Evolutionary conservation across 805 yeast genomes (phyloP).

Genomic region (Lachancea waltii): DNA sequence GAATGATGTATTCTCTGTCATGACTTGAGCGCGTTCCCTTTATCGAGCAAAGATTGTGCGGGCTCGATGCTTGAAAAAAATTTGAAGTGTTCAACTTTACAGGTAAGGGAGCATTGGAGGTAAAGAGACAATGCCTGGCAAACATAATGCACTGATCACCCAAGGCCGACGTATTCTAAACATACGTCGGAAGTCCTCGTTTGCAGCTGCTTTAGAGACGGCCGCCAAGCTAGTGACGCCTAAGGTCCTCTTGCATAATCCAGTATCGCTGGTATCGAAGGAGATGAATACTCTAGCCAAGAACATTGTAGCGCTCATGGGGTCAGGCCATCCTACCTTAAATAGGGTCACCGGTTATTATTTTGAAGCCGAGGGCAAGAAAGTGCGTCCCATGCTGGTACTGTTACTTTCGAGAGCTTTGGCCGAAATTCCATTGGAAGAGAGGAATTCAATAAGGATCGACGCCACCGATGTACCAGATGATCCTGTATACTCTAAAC

Average conservation of each 20-base stretch:
- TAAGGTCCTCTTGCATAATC: slow-evolving; percentile 56
- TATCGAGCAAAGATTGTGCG: background rate
- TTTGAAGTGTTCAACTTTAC: background rate
- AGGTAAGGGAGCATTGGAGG: background rate
- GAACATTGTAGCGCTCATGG: slow-evolving; percentile 79
- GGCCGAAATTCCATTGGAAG: slow-evolving; percentile 59
- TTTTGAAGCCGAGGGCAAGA: slow-evolving; percentile 94
- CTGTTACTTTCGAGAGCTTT: slow-evolving; percentile 76
- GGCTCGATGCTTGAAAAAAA: background rate
- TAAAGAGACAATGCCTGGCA: slow-evolving; percentile 2
- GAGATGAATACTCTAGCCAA: slow-evolving; percentile 88
- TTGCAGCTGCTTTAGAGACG: slow-evolving; percentile 55
- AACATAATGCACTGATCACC: background rate
- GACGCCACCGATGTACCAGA: slow-evolving; percentile 61
- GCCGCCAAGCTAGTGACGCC: slow-evolving; percentile 75
- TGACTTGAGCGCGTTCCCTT: background rate
- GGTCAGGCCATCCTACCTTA: slow-evolving; percentile 89
- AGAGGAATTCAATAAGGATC: slow-evolving; percentile 57
- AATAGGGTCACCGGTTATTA: slow-evolving; percentile 91
- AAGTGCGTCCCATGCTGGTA: slow-evolving; percentile 87
- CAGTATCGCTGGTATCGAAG: slow-evolving; percentile 81
- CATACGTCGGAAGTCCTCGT: slow-evolving; percentile 30
- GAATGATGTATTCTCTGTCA: slow-evolving; percentile 13
- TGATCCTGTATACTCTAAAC: slow-evolving; percentile 56
- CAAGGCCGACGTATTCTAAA: background rate